phyloP scores from a whole-genome alignment of 352 stramenopile genomes.

The Elongisporangium prolatum region DNA sequence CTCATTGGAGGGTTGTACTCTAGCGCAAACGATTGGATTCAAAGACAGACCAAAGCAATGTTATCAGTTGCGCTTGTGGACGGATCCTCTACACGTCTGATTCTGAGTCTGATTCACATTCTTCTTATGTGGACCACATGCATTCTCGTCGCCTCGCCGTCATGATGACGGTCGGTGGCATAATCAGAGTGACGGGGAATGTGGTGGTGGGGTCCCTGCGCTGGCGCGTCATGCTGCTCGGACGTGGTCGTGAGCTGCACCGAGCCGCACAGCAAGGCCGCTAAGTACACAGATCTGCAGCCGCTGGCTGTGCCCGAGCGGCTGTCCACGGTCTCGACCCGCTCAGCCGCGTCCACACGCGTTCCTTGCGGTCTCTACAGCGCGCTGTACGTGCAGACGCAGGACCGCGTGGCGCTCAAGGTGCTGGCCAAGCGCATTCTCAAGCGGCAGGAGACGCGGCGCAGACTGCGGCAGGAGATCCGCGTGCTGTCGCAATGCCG shows the following conservation, averaged over 20 bases:
- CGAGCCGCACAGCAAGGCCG: constrained; percentile 3
- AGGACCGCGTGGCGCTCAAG: constrained; percentile 71
- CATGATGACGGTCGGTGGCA: no score
- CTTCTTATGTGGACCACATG: no score
- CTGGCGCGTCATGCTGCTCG: constrained; percentile 41
- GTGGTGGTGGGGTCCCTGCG: constrained; percentile 65
- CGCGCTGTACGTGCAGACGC: constrained; percentile 41
- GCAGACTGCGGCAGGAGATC: constrained; percentile 70
- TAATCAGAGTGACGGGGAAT: constrained; percentile 13
- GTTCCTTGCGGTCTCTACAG: constrained; percentile 52
- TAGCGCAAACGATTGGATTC: no score
- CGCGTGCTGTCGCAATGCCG: constrained; percentile 39
- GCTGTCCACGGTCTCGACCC: constrained; percentile 3
- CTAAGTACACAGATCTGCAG: constrained; percentile 49
- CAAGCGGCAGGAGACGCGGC: constrained; percentile 27
- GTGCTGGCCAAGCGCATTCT: constrained; percentile 57
- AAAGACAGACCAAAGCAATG: no score
- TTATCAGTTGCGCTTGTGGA: no score
- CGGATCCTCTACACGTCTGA: no score
- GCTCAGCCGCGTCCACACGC: not conserved
- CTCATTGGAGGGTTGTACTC: no score
- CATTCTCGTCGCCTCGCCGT: no score
- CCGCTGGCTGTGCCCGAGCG: constrained; percentile 21
- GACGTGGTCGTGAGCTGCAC: constrained; percentile 20
- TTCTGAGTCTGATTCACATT: no score